A percentile compares a stretch with the other conserved stretches of the same genome.
These are phyloP conservation scores for Hypocreales sp. DNA, from an alignment of 2,329 filamentous ascomycete species.

Conservation along the genomic window DNA sequence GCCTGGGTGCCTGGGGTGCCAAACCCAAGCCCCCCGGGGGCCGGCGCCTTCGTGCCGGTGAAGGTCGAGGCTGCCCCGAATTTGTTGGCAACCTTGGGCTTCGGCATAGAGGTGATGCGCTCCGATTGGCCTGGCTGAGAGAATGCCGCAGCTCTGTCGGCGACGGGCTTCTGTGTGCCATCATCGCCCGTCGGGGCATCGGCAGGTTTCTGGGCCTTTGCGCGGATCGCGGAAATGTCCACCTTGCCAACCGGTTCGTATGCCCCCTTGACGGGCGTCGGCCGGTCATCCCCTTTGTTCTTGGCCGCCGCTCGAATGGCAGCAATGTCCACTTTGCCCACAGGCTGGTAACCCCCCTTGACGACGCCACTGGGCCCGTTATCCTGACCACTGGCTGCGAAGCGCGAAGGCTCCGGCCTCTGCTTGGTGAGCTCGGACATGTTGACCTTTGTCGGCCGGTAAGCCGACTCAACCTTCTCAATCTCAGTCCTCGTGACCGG, in stretches of 20 bases:
- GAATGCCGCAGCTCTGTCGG: conserved; percentile 68
- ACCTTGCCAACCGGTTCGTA: conserved; percentile 96
- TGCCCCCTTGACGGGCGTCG: conserved; percentile 73
- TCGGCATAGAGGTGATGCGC: conserved; percentile 74
- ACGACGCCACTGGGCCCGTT: conserved; percentile 48
- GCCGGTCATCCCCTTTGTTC: conserved; percentile 60
- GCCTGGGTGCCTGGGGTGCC: conserved; percentile 42
- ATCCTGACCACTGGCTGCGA: conserved; percentile 29
- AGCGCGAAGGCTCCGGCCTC: conserved; percentile 50
- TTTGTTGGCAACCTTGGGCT: conserved; percentile 87
- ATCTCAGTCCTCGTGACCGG: conserved; percentile 72
- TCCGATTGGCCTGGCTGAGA: conserved; percentile 46
- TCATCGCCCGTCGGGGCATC: conserved; percentile 19
- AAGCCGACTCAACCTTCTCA: conserved; percentile 83
- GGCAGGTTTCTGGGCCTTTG: conserved; percentile 56
- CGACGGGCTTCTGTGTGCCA: conserved; percentile 41
- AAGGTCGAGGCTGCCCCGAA: conserved; percentile 62
- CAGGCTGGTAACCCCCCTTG: conserved; percentile 75
- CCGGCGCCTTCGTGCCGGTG: conserved; percentile 76
- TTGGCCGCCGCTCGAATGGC: conserved; percentile 66
- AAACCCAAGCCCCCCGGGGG: conserved; percentile 53
- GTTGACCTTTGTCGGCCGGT: conserved; percentile 91
- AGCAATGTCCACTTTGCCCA: conserved; percentile 95
- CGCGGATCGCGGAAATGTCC: conserved; percentile 86
- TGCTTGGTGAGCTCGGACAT: conserved; percentile 71